Conservation (phyloP, 202 grass and related monocot species). For the Eragrostis tef region DNA sequence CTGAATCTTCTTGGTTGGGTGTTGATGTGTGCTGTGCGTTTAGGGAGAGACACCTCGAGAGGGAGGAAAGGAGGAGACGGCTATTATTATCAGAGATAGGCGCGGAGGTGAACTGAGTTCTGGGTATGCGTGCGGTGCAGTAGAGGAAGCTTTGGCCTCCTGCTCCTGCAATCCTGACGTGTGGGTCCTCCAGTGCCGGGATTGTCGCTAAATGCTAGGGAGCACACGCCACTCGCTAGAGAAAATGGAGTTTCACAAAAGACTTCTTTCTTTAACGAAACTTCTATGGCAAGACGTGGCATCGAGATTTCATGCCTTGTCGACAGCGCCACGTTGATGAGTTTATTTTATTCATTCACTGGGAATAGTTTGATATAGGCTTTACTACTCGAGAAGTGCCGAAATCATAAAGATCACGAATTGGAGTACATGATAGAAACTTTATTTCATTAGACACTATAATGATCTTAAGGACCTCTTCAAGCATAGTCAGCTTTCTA, state of each 20-base stretch:
- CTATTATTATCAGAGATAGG: not conserved
- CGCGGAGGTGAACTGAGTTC: conserved; percentile 11
- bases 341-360: too few species aligned
- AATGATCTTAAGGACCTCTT: too few species aligned
- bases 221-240: not conserved
- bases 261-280: not conserved
- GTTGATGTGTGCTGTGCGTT: not conserved
- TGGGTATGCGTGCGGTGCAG: conserved; percentile 46
- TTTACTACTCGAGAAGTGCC: too few species aligned
- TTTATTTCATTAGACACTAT: too few species aligned
- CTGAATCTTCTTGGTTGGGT: not conserved
- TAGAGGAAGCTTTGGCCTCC: conserved; percentile 33
- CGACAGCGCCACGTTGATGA: too few species aligned
- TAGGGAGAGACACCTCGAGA: conserved; percentile 46
- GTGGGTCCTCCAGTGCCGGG: not conserved
- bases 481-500: too few species aligned
- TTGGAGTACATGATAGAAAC: too few species aligned
- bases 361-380: too few species aligned
- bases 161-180: conserved; percentile 38
- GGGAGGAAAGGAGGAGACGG: conserved; percentile 17
- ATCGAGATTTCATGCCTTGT: not conserved
- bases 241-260: not conserved
- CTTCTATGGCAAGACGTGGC: not conserved
- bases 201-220: not conserved
- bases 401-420: too few species aligned